phyloP scores from a whole-genome alignment of 2,329 filamentous ascomycete species.

The Penicillium brevicompactum region DNA sequence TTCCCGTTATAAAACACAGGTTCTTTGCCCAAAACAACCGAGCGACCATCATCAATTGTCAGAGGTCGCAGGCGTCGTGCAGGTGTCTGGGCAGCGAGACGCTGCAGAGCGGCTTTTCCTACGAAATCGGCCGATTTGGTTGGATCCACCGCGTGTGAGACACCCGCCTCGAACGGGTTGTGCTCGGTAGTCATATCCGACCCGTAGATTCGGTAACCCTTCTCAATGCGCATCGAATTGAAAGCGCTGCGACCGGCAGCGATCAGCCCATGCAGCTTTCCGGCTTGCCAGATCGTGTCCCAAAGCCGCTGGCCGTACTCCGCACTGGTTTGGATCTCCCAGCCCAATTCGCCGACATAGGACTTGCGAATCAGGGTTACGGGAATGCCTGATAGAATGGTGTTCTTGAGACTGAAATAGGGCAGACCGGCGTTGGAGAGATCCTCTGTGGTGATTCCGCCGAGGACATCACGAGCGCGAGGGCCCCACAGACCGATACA shows the following conservation, averaged over 20 bases:
- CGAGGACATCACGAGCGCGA: constrained; percentile 55
- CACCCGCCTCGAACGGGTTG: constrained; percentile 61
- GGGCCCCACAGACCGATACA: constrained; percentile 67
- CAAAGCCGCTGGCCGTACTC: constrained; percentile 62
- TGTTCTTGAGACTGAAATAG: constrained; percentile 54
- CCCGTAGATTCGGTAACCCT: constrained; percentile 60
- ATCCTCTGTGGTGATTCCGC: constrained; percentile 33
- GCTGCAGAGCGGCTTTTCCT: constrained; percentile 54
- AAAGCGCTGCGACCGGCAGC: constrained; percentile 62
- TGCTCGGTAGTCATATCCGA: constrained; percentile 64
- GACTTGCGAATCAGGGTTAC: constrained; percentile 60
- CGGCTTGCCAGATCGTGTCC: constrained; percentile 60
- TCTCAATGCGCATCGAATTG: constrained; percentile 61
- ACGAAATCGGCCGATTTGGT: constrained; percentile 46
- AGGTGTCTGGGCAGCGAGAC: constrained; percentile 41
- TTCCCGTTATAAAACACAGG: constrained; percentile 56
- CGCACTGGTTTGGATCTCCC: constrained; percentile 64
- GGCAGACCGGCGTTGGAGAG: constrained; percentile 44
- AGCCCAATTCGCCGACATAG: constrained; percentile 63
- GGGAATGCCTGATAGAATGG: constrained; percentile 57
- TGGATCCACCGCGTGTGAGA: constrained; percentile 54
- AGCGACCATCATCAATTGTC: constrained; percentile 58
- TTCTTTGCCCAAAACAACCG: constrained; percentile 64
- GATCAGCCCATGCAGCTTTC: constrained; percentile 57
- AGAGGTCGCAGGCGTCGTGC: constrained; percentile 50